Percentiles rank a stretch among this genome's conserved stretches.
Evolutionary conservation across 1,139 yeast genomes (phyloP).

Genomic region (Barnettozyma hawaiiensis): DNA sequence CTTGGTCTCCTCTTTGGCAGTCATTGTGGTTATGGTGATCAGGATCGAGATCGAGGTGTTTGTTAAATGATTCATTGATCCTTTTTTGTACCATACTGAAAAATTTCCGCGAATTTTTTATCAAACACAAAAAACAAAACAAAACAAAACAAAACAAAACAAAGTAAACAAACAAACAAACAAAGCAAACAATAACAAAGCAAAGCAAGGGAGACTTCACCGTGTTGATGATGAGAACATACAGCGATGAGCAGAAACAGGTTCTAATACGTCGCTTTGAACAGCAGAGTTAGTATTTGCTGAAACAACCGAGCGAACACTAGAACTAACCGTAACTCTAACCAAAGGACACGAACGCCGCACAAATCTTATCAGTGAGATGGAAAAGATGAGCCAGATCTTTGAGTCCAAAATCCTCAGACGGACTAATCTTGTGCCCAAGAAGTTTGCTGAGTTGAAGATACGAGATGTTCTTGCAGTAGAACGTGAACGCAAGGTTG

Average conservation of each 20-base stretch:
- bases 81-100: too few relatives aligned
- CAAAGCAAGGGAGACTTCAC: too few relatives aligned
- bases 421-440: slow-evolving; percentile 20
- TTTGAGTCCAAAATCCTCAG: slow-evolving; percentile 21
- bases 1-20: neutral
- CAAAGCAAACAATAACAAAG: neutral
- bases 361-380: slow-evolving; percentile 13
- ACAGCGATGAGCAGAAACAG: slow-evolving; percentile 14
- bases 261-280: slow-evolving; percentile 20
- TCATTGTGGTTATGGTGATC: slow-evolving; percentile 1
- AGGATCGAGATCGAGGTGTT: too few relatives aligned
- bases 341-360: slow-evolving; percentile 19
- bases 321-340: too few relatives aligned
- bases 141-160: too few relatives aligned
- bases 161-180: neutral
- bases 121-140: neutral
- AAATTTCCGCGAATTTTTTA: slow-evolving; percentile 4
- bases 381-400: slow-evolving; percentile 13
- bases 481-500: slow-evolving; percentile 24
- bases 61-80: too few relatives aligned
- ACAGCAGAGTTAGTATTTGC: slow-evolving; percentile 24
- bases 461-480: slow-evolving; percentile 22
- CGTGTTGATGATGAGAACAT: slow-evolving; percentile 8
- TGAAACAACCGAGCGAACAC: too few relatives aligned
- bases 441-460: slow-evolving; percentile 18